Conservation (phyloP, 768 basidiomycete genomes). For the Candolleomyces efflorescens region DNA sequence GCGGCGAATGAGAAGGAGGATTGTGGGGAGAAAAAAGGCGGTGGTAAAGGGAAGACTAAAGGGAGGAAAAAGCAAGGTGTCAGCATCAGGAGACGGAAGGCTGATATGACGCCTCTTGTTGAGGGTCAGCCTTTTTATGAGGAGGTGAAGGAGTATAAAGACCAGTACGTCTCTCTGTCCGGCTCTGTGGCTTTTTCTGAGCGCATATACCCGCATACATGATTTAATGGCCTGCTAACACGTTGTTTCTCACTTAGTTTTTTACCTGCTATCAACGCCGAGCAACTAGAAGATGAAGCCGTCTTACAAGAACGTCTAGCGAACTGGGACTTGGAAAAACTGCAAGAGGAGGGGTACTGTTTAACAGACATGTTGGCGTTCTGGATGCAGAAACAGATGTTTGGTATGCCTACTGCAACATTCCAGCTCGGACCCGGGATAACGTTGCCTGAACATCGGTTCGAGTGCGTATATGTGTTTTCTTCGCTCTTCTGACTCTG, state of each 20-base stretch:
- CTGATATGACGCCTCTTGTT: constrained; percentile 27
- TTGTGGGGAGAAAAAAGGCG: neutral
- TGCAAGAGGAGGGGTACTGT: constrained; percentile 70
- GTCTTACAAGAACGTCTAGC: constrained; percentile 59
- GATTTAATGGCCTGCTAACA: neutral
- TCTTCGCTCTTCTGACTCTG: neutral
- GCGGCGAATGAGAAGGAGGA: neutral
- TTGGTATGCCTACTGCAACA: constrained; percentile 61
- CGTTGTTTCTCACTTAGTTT: constrained; percentile 33
- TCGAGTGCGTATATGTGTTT: constrained; percentile 57
- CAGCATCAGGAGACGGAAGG: constrained; percentile 26
- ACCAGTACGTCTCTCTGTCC: constrained; percentile 43
- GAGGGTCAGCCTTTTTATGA: constrained; percentile 41
- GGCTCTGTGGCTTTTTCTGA: too few relatives aligned
- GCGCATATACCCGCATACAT: neutral
- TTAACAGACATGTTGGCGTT: constrained; percentile 62
- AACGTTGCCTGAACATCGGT: constrained; percentile 51
- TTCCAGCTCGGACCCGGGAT: constrained; percentile 65
- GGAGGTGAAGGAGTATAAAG: constrained; percentile 49
- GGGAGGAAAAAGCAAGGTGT: neutral
- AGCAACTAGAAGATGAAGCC: constrained; percentile 62
- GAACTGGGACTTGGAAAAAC: constrained; percentile 57
- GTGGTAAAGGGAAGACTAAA: neutral
- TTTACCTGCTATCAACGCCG: constrained; percentile 46
- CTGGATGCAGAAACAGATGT: constrained; percentile 62